phyloP scores from a whole-genome alignment of 2,329 filamentous ascomycete species.

The Bretziella fagacearum region DNA sequence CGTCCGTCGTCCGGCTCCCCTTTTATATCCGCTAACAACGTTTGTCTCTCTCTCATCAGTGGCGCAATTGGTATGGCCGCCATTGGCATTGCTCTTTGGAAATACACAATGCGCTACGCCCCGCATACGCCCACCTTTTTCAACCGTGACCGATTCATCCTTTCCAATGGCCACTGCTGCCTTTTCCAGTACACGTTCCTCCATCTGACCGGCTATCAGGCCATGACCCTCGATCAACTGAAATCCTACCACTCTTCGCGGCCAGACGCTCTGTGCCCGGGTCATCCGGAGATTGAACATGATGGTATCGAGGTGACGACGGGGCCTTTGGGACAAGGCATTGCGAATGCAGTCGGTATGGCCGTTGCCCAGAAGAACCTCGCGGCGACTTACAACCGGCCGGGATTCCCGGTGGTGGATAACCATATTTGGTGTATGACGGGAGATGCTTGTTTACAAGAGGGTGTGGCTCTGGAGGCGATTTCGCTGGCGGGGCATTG shows the following conservation, averaged over 20 bases:
- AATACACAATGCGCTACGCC: conserved; percentile 44
- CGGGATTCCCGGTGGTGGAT: conserved; percentile 30
- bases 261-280: conserved; percentile 34
- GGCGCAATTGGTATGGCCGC: conserved; percentile 43
- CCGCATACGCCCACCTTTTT: conserved; percentile 39
- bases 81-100: conserved; percentile 43
- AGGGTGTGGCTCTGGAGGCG: conserved; percentile 40
- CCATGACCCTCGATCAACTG: conserved; percentile 39
- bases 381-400: conserved; percentile 35
- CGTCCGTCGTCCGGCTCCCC: not conserved
- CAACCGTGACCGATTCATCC: conserved; percentile 45
- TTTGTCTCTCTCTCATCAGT: conserved; percentile 14
- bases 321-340: conserved; percentile 40
- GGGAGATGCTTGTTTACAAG: conserved; percentile 41
- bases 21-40: not conserved
- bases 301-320: conserved; percentile 43
- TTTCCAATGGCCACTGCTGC: conserved; percentile 58
- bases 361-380: conserved; percentile 41
- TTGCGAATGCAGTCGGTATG: conserved; percentile 43
- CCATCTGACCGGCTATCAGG: conserved; percentile 35
- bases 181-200: conserved; percentile 38
- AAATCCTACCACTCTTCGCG: conserved; percentile 33
- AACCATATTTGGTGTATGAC: conserved; percentile 40
- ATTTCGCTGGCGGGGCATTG: conserved; percentile 39
- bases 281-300: conserved; percentile 40